Evolutionary conservation across 306 rosid genomes (phyloP), one percentile per base, ranked within the genome.

Genomic region (Begonia peltatifolia): DNA sequence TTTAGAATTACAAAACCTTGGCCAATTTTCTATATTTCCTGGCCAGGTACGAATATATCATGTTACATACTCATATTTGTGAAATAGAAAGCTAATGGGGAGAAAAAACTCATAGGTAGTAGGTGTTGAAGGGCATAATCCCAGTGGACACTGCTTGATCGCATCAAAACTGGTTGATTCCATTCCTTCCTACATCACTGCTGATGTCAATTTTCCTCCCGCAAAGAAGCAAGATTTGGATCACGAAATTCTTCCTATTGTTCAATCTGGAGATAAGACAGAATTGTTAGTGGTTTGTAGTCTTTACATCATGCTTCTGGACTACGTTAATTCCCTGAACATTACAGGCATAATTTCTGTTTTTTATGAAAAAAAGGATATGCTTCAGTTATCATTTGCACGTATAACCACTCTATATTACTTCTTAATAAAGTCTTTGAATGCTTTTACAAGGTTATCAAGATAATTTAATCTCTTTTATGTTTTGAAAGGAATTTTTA

Each of bases 121-220:
- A 54, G 95, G 99, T 57, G 62, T 90, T 49, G 75, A 77, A 76
- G 99, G 99, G 65, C 80, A 80, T 53, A 90, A 90, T 83, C 99
- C 94, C 15, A 86, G 99, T 57, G 99, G 99, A 46, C 99, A 90
- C 67, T 90, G 94, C 80, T 74, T 90, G 51, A 68, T 90, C 54
- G 95, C 92, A 50, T 90, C 95, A 53, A 76, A 79, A 73, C 57
- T 90, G 68, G 80, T 83, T 53, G 99, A 90, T 64, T 61, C 65
- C 54, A 49, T 83, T 55, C 86, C 94, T 53, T 63, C 61, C 44
- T 43, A 77, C 41, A 49, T 51, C 64, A 53, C 61, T 58, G 66
- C 47, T 42, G 77, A 75, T 10, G 72, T 63, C 53, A 69, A 76
- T 69, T 64, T 75, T 70, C 84, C 61, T 72, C 92, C 93, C 18